Percentiles rank a stretch among this genome's conserved stretches.
Evolutionary conservation across 352 stramenopile species (phyloP).

Genomic region (Chrysophaeum taylorii): DNA sequence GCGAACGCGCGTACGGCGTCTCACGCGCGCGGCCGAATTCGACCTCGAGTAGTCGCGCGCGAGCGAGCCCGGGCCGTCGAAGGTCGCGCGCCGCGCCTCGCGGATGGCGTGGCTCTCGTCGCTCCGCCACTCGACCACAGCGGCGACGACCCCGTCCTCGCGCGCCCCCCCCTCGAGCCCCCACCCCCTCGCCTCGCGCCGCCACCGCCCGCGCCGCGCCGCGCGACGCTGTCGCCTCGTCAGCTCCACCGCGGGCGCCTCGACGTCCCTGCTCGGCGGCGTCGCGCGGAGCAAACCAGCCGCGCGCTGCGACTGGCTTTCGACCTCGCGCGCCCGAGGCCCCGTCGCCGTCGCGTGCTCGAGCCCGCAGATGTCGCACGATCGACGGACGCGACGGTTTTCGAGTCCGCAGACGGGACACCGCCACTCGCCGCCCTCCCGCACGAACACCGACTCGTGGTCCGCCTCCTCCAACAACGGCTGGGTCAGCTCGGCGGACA

Average conservation of each 20-base stretch:
- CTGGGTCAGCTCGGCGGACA: background rate
- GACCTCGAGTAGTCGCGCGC: no score
- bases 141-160: background rate
- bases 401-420: constrained; percentile 1
- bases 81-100: no score
- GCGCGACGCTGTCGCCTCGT: background rate
- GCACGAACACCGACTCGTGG: background rate
- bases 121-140: background rate
- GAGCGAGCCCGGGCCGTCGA: no score
- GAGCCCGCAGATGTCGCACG: constrained; percentile 6
- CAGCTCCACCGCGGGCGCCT: background rate
- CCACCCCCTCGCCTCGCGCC: background rate
- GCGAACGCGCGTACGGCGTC: no score
- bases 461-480: constrained; percentile 7
- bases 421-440: background rate
- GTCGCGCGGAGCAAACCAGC: background rate
- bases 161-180: background rate
- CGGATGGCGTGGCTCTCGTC: no score
- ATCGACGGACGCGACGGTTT: background rate
- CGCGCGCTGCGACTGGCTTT: background rate
- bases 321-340: background rate
- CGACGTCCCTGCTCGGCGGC: background rate
- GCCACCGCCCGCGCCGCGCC: background rate
- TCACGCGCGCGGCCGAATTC: no score
- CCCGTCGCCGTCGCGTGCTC: background rate